Evolutionary conservation across 805 yeast genomes (phyloP).

Genomic region (Ogataea glucozyma): DNA sequence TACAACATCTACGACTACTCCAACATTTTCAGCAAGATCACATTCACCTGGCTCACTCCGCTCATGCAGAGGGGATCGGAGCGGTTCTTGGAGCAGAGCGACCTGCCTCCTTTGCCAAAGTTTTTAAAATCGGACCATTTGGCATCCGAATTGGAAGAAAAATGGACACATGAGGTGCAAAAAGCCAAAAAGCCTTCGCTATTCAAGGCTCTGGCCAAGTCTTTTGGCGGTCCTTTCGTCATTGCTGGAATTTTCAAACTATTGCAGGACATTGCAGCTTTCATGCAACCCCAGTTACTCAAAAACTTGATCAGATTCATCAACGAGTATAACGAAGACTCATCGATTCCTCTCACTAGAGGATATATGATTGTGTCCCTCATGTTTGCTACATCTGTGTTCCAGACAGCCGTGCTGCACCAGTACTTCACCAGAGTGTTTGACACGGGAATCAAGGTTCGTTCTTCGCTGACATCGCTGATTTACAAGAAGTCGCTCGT

Average conservation of each 20-base stretch:
- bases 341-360: constrained; percentile 60
- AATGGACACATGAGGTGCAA: constrained; percentile 61
- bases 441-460: constrained; percentile 75
- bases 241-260: constrained; percentile 73
- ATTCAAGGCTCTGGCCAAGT: constrained; percentile 51
- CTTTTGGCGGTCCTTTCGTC: constrained; percentile 74
- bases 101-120: constrained; percentile 78
- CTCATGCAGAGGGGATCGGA: constrained; percentile 54
- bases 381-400: constrained; percentile 75
- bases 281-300: constrained; percentile 84
- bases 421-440: constrained; percentile 77
- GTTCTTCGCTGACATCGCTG: constrained; percentile 64
- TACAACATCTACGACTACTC: constrained; percentile 47
- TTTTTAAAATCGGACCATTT: constrained; percentile 58
- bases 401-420: constrained; percentile 75
- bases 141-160: constrained; percentile 47
- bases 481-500: constrained; percentile 69
- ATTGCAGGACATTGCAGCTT: constrained; percentile 76
- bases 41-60: constrained; percentile 62
- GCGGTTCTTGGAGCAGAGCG: constrained; percentile 49
- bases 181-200: constrained; percentile 34
- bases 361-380: constrained; percentile 75
- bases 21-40: constrained; percentile 51
- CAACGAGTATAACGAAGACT: constrained; percentile 46
- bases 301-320: constrained; percentile 64